Evolutionary conservation across 345 rosid genomes (phyloP).

Genomic region (Bruguiera sexangula): DNA sequence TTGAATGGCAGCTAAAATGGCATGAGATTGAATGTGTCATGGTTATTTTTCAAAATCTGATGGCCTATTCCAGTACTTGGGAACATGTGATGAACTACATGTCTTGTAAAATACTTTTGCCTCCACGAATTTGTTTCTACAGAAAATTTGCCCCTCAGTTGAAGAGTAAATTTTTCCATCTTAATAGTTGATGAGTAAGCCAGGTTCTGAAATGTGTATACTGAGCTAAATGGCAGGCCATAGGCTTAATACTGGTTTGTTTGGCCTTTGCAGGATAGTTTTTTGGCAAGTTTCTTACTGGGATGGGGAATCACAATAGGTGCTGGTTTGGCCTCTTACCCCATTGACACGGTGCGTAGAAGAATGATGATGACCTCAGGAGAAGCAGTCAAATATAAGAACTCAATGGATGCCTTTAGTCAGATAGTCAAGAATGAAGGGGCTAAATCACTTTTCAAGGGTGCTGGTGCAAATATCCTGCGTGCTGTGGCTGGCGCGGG

Average conservation of each 20-base stretch:
- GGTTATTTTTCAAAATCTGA: no score
- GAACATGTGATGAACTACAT: no score
- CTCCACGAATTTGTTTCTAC: no score
- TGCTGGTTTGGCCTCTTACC: conserved; percentile 25
- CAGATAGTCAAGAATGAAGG: conserved; percentile 31
- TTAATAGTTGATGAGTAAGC: no score
- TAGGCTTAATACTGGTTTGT: background rate
- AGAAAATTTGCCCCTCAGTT: no score
- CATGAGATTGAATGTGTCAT: no score
- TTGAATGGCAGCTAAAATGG: background rate
- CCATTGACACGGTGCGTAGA: conserved; percentile 24
- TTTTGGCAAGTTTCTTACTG: conserved; percentile 17
- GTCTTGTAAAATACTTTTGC: no score
- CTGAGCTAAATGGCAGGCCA: background rate
- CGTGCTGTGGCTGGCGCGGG: conserved; percentile 37
- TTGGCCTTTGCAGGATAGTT: conserved; percentile 20
- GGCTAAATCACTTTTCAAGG: conserved; percentile 28
- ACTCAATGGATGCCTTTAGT: conserved; percentile 24
- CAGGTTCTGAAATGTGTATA: background rate
- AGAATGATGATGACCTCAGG: conserved; percentile 43
- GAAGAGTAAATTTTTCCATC: background rate
- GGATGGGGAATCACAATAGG: conserved; percentile 23
- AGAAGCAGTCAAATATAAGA: conserved; percentile 33
- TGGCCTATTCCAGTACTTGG: no score
- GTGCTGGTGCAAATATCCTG: conserved; percentile 35